Evolutionary conservation across 257 asterid genomes (phyloP).

Genomic region (Plantago ovata): DNA sequence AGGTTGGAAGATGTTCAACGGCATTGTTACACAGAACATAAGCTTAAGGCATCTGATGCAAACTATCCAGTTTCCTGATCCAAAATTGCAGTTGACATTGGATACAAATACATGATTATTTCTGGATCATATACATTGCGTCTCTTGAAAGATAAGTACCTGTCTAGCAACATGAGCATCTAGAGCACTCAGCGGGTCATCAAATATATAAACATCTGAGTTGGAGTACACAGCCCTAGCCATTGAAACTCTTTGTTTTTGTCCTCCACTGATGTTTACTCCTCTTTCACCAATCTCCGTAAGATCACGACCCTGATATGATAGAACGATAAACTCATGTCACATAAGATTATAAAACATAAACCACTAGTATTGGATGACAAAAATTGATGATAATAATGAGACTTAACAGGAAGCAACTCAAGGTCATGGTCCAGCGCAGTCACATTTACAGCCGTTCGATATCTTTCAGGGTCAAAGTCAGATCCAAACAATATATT

Average conservation of each 20-base stretch:
- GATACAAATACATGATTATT: background rate
- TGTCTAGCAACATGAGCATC: conserved; percentile 84
- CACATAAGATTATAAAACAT: background rate
- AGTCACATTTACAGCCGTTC: conserved; percentile 68
- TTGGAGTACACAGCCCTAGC: conserved; percentile 88
- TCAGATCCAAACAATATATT: conserved; percentile 73
- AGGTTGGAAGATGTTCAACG: conserved; percentile 13
- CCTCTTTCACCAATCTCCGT: conserved; percentile 98
- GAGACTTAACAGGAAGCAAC: conserved; percentile 66
- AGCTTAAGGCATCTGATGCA: background rate
- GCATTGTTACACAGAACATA: conserved; percentile 6
- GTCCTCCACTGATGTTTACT: conserved; percentile 91
- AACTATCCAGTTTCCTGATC: background rate
- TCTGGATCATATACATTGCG: background rate
- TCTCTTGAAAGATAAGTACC: conserved; percentile 33
- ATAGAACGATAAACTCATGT: conserved; percentile 14
- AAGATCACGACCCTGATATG: conserved; percentile 73
- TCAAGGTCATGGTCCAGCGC: conserved; percentile 78
- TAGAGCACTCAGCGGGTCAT: conserved; percentile 88
- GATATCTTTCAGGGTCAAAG: conserved; percentile 65
- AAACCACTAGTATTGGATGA: background rate
- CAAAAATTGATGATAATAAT: conserved; percentile 12
- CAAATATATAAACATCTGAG: conserved; percentile 84
- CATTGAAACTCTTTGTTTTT: conserved; percentile 91
- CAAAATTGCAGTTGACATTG: too few species aligned